Evolutionary conservation across 2,329 filamentous ascomycete genomes (phyloP).

Genomic region (Trichoderma atroviride): DNA sequence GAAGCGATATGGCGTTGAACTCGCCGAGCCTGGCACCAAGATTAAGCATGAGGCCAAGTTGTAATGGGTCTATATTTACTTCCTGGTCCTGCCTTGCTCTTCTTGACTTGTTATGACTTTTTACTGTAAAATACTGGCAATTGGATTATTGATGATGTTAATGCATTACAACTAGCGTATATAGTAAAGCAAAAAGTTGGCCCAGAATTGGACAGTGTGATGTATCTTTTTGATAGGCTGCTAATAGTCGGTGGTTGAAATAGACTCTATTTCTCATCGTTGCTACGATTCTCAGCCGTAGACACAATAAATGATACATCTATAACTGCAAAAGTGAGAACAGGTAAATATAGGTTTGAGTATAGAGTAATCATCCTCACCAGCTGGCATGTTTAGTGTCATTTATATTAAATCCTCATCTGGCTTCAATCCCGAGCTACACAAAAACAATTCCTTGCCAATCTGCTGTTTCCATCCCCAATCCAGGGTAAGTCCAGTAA

Average conservation of each 20-base stretch:
- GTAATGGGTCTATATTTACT: slow-evolving; percentile 35
- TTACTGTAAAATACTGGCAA: slow-evolving; percentile 3
- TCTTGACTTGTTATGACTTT: not conserved
- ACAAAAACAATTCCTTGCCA: not conserved
- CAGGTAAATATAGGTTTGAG: too few relatives aligned
- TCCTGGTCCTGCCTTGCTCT: not conserved
- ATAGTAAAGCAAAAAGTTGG: not conserved
- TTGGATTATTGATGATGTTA: not conserved
- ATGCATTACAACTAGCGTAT: slow-evolving; percentile 9
- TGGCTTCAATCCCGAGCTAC: too few relatives aligned
- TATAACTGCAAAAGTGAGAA: too few relatives aligned
- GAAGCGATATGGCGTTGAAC: slow-evolving; percentile 55
- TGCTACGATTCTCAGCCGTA: too few relatives aligned
- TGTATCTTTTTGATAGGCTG: not conserved
- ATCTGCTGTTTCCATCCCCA: not conserved
- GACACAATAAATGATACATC: too few relatives aligned
- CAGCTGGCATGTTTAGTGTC: too few relatives aligned
- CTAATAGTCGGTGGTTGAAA: not conserved
- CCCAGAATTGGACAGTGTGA: not conserved
- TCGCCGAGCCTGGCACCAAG: slow-evolving; percentile 54
- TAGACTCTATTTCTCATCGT: not conserved
- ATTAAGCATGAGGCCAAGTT: slow-evolving; percentile 54
- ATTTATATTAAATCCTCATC: too few relatives aligned
- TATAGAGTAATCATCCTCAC: too few relatives aligned
- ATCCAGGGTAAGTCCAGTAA: not conserved